Evolutionary conservation across 768 basidiomycete species (phyloP), one percentile per base, ranked within the genome.

Genomic region (Pisolithus albus): DNA sequence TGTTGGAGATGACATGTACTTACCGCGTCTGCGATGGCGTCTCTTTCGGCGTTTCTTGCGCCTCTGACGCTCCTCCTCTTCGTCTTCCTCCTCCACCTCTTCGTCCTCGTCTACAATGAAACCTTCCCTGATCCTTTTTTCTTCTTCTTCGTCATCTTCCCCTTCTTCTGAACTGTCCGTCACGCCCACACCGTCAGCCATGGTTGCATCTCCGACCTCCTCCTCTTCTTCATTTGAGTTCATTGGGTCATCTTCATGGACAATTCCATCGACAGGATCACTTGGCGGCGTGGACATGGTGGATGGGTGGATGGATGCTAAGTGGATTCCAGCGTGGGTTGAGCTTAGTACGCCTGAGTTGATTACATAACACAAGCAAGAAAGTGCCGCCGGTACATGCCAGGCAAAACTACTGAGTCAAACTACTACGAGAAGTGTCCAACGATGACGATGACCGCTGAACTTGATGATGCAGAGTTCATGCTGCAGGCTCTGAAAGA

Each of bases 71-170:
- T 76, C 78, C 41, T 77, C 75, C 40, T 80, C 75, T 3, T 79
- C 76, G 18, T 80, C 81, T 13, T 78, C 81, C 2, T 81, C 82
- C 0, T 82, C 86, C 4, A 86, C 88, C 0, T 92, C 90, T 7
- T 92, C 87, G 0, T 88, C 92, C 53, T 94, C 91, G 8, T 88
- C 88, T 7, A 93, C 92, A 60, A 97, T 96, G 64, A 97, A 96
- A 0, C 90, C 93, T 46, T 93, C 88, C 47, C 82, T 74, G 51
- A 96, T 82, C 51, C 80, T 75, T 52, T 80, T 78, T 59, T 75
- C 86, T 71, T 92, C 92, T 55, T 95, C 94, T 60, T 83, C 88
- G 62, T 95, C 92, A 45, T 95, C 92, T 36, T 94, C 90, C 34
- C 81, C 86, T 62, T 92, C 88, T 60, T 91, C 90, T 42, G 89